Evolutionary conservation across 2,329 filamentous ascomycete genomes (phyloP).

Genomic region (Aureobasidium sp.): DNA sequence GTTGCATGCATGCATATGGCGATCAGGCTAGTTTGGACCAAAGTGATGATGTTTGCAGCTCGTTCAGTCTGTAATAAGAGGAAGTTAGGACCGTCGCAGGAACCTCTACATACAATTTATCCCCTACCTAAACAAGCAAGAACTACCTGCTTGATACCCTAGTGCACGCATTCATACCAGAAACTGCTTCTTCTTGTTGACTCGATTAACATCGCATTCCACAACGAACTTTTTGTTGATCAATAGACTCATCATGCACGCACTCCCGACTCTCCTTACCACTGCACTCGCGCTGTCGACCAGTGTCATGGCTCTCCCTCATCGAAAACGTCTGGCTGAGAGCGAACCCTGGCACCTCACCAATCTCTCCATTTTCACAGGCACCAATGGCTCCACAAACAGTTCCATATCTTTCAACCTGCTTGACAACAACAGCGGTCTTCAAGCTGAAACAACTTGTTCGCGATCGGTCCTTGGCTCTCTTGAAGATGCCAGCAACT

Average conservation of each 20-base stretch:
- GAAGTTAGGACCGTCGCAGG: background rate
- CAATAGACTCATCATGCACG: background rate
- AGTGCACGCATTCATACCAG: background rate
- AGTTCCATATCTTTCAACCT: conserved; percentile 23
- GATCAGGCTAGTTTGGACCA: background rate
- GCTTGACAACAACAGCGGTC: conserved; percentile 23
- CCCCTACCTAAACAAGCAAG: background rate
- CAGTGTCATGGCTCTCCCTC: conserved; percentile 15
- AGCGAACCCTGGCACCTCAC: conserved; percentile 21
- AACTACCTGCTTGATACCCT: background rate
- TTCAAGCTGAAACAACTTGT: conserved; percentile 23
- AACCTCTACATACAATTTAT: background rate
- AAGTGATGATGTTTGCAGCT: background rate
- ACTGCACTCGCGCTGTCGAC: background rate
- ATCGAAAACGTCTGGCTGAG: conserved; percentile 16
- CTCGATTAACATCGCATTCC: background rate
- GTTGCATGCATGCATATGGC: background rate
- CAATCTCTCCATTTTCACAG: conserved; percentile 20
- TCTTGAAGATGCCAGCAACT: conserved; percentile 16
- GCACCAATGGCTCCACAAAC: conserved; percentile 6
- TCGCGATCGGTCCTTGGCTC: conserved; percentile 10
- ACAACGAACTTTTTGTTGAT: background rate
- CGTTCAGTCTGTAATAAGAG: background rate
- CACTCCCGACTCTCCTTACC: conserved; percentile 1
- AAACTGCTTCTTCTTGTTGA: background rate